These are phyloP conservation scores for Picea sitchensis DNA, from an alignment of 75 land plant genomes.

Conservation along the genomic window DNA sequence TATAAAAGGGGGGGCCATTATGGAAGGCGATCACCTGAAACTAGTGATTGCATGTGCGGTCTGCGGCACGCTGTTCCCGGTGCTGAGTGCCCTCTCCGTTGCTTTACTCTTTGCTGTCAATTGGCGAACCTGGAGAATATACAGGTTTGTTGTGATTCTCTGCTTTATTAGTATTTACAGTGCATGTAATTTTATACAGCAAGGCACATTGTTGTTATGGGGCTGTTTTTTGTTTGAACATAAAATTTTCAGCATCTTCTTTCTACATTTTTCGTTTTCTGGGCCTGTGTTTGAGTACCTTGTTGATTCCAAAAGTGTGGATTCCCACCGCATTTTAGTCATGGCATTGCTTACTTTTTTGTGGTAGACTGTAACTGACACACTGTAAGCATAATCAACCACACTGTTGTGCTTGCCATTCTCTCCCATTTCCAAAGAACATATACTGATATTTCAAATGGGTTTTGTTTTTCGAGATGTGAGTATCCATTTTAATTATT, in stretches of 20 bases:
- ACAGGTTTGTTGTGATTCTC: constrained; percentile 49
- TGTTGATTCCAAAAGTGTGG: background rate
- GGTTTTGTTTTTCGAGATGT: no score
- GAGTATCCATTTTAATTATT: no score
- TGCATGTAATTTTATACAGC: background rate
- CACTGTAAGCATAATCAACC: no score
- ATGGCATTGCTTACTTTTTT: no score
- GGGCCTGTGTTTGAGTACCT: background rate
- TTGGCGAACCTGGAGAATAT: constrained; percentile 98
- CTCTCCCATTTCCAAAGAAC: no score
- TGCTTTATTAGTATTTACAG: background rate
- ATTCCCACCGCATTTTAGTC: no score
- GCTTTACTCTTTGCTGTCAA: constrained; percentile 80
- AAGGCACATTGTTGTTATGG: background rate
- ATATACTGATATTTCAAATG: no score
- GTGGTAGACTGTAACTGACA: no score
- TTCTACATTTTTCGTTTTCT: background rate
- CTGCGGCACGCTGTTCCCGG: constrained; percentile 62
- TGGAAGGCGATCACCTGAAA: constrained; percentile 25
- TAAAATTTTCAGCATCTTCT: background rate
- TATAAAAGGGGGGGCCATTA: no score
- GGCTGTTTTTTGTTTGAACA: background rate
- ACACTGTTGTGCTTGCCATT: no score
- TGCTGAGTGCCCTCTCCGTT: constrained; percentile 63
- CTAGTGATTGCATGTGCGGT: constrained; percentile 59